A percentile compares a stretch with the other conserved stretches of the same genome.
Conservation (phyloP, 768 basidiomycete species). For the Boletus tylopilopsis region DNA sequence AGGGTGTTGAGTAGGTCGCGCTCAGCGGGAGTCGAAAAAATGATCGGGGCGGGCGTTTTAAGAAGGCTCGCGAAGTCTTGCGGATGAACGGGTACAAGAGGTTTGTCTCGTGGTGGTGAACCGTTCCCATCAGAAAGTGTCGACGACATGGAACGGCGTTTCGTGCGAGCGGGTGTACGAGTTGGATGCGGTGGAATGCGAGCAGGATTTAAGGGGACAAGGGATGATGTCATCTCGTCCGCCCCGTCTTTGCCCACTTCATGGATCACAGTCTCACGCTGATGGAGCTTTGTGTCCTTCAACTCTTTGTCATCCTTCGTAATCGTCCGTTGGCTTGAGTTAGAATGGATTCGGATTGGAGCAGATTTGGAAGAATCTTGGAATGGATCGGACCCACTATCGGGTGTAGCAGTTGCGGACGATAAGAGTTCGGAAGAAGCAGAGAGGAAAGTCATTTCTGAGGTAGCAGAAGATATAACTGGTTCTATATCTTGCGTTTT, state of each 20-base stretch:
- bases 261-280: slow-evolving; percentile 51
- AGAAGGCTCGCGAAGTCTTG: slow-evolving; percentile 65
- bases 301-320: slow-evolving; percentile 35
- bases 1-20: slow-evolving; percentile 74
- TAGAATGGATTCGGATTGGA: slow-evolving; percentile 41
- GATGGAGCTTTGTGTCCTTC: slow-evolving; percentile 34
- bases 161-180: slow-evolving; percentile 92
- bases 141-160: slow-evolving; percentile 92
- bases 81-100: slow-evolving; percentile 34
- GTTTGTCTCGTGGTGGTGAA: slow-evolving; percentile 48
- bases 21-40: slow-evolving; percentile 85
- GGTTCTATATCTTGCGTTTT: slow-evolving; percentile 25
- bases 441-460: slow-evolving; percentile 49
- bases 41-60: slow-evolving; percentile 63
- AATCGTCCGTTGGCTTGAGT: slow-evolving; percentile 58
- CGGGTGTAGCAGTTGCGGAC: slow-evolving; percentile 58
- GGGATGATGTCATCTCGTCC: slow-evolving; percentile 8
- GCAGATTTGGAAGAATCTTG: slow-evolving; percentile 18
- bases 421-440: slow-evolving; percentile 47
- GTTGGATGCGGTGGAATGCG: slow-evolving; percentile 58
- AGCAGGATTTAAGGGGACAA: slow-evolving; percentile 21
- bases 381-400: slow-evolving; percentile 42
- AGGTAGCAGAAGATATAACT: slow-evolving; percentile 36
- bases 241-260: slow-evolving; percentile 35
- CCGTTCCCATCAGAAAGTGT: slow-evolving; percentile 63